A percentile compares a stretch with the other conserved stretches of the same genome.
phyloP scores from a whole-genome alignment of 1,139 yeast species.

The Zygosaccharomyces sapae region DNA sequence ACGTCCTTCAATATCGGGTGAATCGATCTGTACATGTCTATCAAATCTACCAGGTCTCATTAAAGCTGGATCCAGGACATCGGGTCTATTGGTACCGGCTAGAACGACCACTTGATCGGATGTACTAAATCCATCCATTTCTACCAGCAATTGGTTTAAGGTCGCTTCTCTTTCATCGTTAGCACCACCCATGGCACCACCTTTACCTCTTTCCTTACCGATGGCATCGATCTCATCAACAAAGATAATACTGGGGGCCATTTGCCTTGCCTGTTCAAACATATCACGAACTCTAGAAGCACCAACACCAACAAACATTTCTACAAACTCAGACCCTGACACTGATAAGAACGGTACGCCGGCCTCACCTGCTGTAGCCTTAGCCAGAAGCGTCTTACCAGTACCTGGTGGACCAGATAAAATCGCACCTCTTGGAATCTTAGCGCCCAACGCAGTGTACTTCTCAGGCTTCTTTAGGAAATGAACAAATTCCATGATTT shows the following conservation, averaged over 20 bases:
- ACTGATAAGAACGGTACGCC: conserved; percentile 94
- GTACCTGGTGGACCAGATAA: conserved; percentile 98
- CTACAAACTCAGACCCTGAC: conserved; percentile 95
- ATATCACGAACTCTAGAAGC: conserved; percentile 95
- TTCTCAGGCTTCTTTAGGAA: conserved; percentile 84
- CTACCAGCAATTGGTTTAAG: conserved; percentile 87
- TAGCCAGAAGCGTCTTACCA: conserved; percentile 93
- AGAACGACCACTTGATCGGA: conserved; percentile 91
- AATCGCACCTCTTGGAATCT: conserved; percentile 96
- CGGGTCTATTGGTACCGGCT: conserved; percentile 96
- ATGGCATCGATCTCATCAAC: conserved; percentile 98
- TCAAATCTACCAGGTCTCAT: conserved; percentile 97
- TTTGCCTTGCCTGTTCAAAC: conserved; percentile 85
- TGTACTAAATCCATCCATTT: conserved; percentile 94
- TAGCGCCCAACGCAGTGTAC: conserved; percentile 89
- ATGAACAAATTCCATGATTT: conserved; percentile 94
- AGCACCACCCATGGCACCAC: conserved; percentile 73
- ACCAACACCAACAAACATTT: conserved; percentile 99
- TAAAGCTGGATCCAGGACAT: conserved; percentile 85
- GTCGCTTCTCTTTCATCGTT: conserved; percentile 97
- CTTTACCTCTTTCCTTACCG: conserved; percentile 88
- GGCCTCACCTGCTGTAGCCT: conserved; percentile 98
- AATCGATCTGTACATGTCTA: conserved; percentile 84
- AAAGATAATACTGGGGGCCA: conserved; percentile 89
- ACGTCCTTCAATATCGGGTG: conserved; percentile 91